phyloP scores from a whole-genome alignment of 345 rosid genomes.

The Bruguiera parviflora region DNA sequence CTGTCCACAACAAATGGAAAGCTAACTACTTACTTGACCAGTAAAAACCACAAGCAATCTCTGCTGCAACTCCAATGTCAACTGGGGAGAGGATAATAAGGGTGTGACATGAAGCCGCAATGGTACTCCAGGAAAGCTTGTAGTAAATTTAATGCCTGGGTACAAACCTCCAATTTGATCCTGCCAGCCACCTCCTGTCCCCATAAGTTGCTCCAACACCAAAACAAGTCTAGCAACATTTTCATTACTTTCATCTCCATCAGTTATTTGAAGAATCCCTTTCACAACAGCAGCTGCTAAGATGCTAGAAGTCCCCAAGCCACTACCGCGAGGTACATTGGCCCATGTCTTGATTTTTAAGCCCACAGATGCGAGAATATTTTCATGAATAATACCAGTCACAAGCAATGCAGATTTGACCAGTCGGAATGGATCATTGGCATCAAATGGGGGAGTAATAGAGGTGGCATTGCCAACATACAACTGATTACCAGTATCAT shows the following conservation, averaged over 20 bases:
- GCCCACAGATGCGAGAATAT: slow-evolving; percentile 43
- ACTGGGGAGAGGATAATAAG: slow-evolving; percentile 56
- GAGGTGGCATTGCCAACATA: slow-evolving; percentile 46
- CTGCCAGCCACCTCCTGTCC: slow-evolving; percentile 99
- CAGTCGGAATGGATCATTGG: slow-evolving; percentile 68
- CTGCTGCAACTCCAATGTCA: slow-evolving; percentile 63
- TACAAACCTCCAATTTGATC: slow-evolving; percentile 94
- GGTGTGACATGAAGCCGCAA: slow-evolving; percentile 87
- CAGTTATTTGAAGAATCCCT: slow-evolving; percentile 68
- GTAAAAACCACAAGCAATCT: slow-evolving; percentile 87
- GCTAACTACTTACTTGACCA: slow-evolving; percentile 67
- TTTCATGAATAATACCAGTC: slow-evolving; percentile 56
- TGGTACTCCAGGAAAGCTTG: slow-evolving; percentile 90
- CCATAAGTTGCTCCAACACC: slow-evolving; percentile 95
- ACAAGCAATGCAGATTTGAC: slow-evolving; percentile 88
- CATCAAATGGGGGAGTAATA: slow-evolving; percentile 62
- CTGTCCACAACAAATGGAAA: background rate
- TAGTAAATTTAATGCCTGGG: slow-evolving; percentile 82
- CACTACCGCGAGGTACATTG: slow-evolving; percentile 91
- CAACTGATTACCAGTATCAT: slow-evolving; percentile 65
- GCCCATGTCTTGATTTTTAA: slow-evolving; percentile 85
- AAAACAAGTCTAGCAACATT: slow-evolving; percentile 86
- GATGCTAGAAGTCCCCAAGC: slow-evolving; percentile 95
- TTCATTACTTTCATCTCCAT: slow-evolving; percentile 76
- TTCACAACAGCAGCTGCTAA: slow-evolving; percentile 95